A percentile compares a stretch with the other conserved stretches of the same genome.
These are phyloP conservation scores for Trichoderma oligosporum DNA, from an alignment of 2,329 filamentous ascomycete genomes.

Conservation along the genomic window DNA sequence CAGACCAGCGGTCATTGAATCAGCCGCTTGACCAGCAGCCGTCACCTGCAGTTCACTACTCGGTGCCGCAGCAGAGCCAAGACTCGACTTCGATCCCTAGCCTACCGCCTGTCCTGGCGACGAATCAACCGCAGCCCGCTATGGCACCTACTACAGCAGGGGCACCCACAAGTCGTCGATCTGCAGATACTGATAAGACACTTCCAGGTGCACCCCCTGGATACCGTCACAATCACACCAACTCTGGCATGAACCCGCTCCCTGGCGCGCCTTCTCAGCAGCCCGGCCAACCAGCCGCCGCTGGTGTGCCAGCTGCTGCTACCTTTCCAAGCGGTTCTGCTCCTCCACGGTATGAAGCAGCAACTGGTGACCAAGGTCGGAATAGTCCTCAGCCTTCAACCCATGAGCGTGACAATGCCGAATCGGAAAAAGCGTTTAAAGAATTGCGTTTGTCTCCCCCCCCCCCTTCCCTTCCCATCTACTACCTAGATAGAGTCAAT, in stretches of 20 bases:
- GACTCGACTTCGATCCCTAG: conserved; percentile 33
- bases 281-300: conserved; percentile 3
- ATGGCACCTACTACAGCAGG: conserved; percentile 48
- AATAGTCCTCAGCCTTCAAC: conserved; percentile 54
- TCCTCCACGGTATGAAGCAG: conserved; percentile 42
- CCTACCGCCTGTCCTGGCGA: conserved; percentile 30
- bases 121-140: conserved; percentile 32
- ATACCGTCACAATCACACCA: conserved; percentile 53
- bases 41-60: conserved; percentile 42
- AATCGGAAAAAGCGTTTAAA: conserved; percentile 55
- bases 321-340: conserved; percentile 40
- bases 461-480: neutral
- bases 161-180: conserved; percentile 43
- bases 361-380: conserved; percentile 46
- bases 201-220: conserved; percentile 48
- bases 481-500: neutral
- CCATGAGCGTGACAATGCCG: conserved; percentile 39
- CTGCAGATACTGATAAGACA: conserved; percentile 48
- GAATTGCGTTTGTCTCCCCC: conserved; percentile 48
- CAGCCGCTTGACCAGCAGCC: conserved; percentile 41
- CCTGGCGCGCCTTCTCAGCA: conserved; percentile 32
- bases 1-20: conserved; percentile 41
- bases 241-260: conserved; percentile 41
- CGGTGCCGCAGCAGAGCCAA: conserved; percentile 34
- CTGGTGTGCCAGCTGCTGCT: conserved; percentile 24